These are phyloP conservation scores for Dryadomyces quercus-mongolicae DNA, from an alignment of 2,329 filamentous ascomycete genomes.

Conservation along the genomic window DNA sequence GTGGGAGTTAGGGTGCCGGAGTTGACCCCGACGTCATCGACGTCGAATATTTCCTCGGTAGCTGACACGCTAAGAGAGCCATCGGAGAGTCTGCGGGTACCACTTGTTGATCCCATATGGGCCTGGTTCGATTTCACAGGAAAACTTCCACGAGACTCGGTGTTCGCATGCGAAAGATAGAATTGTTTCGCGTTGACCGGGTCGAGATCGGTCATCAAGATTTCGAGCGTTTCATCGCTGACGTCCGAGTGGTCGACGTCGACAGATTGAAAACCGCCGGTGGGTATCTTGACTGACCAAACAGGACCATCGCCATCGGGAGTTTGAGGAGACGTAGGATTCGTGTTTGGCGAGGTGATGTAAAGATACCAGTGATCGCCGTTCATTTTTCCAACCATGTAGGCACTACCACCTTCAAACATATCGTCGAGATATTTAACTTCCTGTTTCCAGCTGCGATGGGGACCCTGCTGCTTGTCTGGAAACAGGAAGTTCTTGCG, in stretches of 20 bases:
- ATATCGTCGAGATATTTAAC: conserved; percentile 85
- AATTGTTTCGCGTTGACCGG: conserved; percentile 59
- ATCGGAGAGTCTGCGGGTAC: conserved; percentile 45
- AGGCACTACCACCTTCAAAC: conserved; percentile 86
- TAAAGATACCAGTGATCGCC: conserved; percentile 99
- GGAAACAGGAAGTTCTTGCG: conserved; percentile 98
- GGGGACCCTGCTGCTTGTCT: conserved; percentile 83
- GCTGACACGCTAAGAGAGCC: conserved; percentile 27
- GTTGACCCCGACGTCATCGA: conserved; percentile 60
- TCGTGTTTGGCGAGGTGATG: conserved; percentile 73
- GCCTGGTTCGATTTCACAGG: not conserved
- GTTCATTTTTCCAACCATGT: conserved; percentile 99
- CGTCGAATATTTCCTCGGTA: conserved; percentile 56
- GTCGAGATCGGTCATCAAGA: conserved; percentile 62
- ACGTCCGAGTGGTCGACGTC: conserved; percentile 30
- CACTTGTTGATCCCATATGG: conserved; percentile 36
- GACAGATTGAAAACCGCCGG: conserved; percentile 24
- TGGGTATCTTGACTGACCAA: conserved; percentile 45
- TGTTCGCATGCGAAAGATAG: conserved; percentile 63
- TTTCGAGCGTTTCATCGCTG: conserved; percentile 65
- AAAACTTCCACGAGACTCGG: conserved; percentile 65
- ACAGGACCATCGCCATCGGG: conserved; percentile 34
- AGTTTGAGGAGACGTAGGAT: conserved; percentile 71
- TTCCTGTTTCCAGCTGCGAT: conserved; percentile 96
- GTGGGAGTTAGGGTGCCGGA: conserved; percentile 42